These are phyloP conservation scores for Talaromyces atroroseus DNA, from an alignment of 2,329 filamentous ascomycete species.

Conservation along the genomic window DNA sequence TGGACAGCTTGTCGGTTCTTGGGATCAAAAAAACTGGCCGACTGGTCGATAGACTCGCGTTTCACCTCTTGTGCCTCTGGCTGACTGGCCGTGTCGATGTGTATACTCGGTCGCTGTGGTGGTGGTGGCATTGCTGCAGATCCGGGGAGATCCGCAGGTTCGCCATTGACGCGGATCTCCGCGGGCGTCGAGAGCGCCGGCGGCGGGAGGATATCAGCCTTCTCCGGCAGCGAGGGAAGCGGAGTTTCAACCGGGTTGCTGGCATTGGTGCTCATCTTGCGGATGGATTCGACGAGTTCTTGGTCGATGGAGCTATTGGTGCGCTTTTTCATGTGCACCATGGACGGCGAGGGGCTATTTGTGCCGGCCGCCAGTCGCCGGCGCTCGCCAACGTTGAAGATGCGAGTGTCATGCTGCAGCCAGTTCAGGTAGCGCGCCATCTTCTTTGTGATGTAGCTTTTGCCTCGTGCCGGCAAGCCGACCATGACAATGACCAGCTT, in stretches of 20 bases:
- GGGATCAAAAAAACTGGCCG: constrained; percentile 89
- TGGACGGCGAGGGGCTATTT: constrained; percentile 31
- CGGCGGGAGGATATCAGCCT: constrained; percentile 32
- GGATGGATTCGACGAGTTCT: constrained; percentile 40
- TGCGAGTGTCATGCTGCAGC: constrained; percentile 91
- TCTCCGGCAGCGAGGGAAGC: constrained; percentile 19
- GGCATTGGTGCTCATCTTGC: constrained; percentile 38
- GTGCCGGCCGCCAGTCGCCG: constrained; percentile 66
- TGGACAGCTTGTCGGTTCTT: constrained; percentile 75
- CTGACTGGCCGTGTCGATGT: neutral
- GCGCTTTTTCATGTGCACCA: constrained; percentile 15
- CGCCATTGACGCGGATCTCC: constrained; percentile 56
- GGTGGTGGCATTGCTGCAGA: neutral
- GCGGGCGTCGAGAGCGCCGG: constrained; percentile 36
- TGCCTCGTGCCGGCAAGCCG: constrained; percentile 86
- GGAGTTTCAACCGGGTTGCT: constrained; percentile 18
- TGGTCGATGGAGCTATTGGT: constrained; percentile 32
- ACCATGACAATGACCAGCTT: constrained; percentile 99
- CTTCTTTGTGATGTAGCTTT: constrained; percentile 99
- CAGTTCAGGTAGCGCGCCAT: constrained; percentile 91
- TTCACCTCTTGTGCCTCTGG: constrained; percentile 27
- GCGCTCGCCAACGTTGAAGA: constrained; percentile 96
- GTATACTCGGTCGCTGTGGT: constrained; percentile 16
- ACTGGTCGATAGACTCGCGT: constrained; percentile 68
- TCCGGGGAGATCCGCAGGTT: constrained; percentile 24